Base-by-base conservation (phyloP, 2,329 filamentous ascomycete genomes). In the Dissoconium aciculare region DNA sequence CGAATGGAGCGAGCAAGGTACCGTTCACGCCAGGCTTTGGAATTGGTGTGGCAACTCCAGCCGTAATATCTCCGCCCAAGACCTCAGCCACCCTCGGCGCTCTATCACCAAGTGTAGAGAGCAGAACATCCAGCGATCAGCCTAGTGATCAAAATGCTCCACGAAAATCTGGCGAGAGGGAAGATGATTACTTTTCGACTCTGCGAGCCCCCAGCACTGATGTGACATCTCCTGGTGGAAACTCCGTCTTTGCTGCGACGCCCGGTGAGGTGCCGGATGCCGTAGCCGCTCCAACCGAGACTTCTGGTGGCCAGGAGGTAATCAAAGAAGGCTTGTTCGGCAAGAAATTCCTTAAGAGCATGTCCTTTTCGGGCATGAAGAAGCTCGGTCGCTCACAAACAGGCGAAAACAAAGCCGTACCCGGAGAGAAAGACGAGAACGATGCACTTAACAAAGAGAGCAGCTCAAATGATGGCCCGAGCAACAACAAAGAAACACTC, bases 321-420 rank as follows among this genome's bases (percentile, higher is more conserved):
- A 24, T 24, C 6, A 51, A 49, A 3, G 43, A 49, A 3, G 47
- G 46, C 9, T 62, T 82, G 4, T 91, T 92, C 51, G 74, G 78
- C 26, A 89, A 85, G 59, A 82, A 82, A 46, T 85, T 92, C 54
- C 74, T 78, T 28, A 78, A 81, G 71, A 69, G 65, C 37, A 51
- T 48, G 42, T 74, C 76, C 1, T 84, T 87, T 47, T 44, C 44
- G 19, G 75, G 77, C 43, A 78, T 76, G 47, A 94, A 91, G 62
- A 93, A 92, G 56, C 64, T 87, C 10, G 74, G 74, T 9, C 71
- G 82, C 11, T 76, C 75, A 2, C 62, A 67, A 3, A 75, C 75
- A 3, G 68, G 68, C 4, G 69, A 78, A 40, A 91, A 89, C 52
- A 74, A 81, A 0, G 69, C 70, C 1, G 65, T 74, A 1, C 65